phyloP scores from a whole-genome alignment of 1,284 basidiomycete genomes.

The Pyrrhoderma noxium region DNA sequence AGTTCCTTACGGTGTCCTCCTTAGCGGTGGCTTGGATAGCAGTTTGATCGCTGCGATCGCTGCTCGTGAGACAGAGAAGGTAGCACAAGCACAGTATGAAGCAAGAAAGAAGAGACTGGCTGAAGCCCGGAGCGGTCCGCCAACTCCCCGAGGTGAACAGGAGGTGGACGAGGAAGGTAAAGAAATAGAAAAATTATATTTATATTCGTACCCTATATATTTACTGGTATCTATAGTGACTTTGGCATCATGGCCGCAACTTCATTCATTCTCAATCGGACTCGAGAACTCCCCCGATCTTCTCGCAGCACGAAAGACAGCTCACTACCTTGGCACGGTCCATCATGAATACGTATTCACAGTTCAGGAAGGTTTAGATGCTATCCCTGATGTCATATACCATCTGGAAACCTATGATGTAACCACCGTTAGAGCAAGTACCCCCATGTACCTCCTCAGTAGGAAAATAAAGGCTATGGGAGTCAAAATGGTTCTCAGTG shows the following conservation, averaged over 20 bases:
- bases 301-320: conserved; percentile 89
- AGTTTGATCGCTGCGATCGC: conserved; percentile 96
- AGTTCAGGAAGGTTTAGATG: conserved; percentile 96
- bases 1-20: conserved; percentile 95
- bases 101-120: conserved; percentile 52
- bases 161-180: conserved; percentile 49
- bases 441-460: conserved; percentile 95
- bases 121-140: conserved; percentile 47
- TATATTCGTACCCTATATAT: neutral
- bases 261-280: conserved; percentile 98
- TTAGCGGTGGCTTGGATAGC: conserved; percentile 94
- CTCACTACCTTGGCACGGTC: conserved; percentile 88
- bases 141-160: conserved; percentile 37
- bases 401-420: conserved; percentile 99
- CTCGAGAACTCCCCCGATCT: conserved; percentile 95
- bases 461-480: conserved; percentile 99
- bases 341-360: conserved; percentile 99
- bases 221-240: conserved; percentile 38
- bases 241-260: conserved; percentile 88
- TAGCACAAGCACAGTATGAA: conserved; percentile 74
- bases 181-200: too few species aligned
- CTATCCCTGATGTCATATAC: conserved; percentile 96
- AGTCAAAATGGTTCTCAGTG: conserved; percentile 99
- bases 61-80: conserved; percentile 93
- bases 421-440: conserved; percentile 95